Evolutionary conservation across 352 stramenopile genomes (phyloP).

Genomic region (Pythium sukuiense): DNA sequence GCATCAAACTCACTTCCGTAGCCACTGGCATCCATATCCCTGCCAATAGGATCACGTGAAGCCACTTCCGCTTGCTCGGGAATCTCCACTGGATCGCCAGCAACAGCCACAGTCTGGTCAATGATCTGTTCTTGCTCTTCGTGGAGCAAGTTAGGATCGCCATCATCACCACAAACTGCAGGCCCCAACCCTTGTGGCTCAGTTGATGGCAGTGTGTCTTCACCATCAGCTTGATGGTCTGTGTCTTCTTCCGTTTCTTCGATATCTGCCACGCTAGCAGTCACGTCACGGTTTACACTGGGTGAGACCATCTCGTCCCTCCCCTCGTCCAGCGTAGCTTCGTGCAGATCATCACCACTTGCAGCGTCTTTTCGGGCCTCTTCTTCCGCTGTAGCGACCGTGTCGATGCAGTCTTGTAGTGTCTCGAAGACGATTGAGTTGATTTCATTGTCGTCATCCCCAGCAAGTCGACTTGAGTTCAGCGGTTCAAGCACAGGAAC

Average conservation of each 20-base stretch:
- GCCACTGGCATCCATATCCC: conserved; percentile 22
- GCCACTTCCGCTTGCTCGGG: background rate
- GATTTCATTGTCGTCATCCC: background rate
- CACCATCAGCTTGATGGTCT: background rate
- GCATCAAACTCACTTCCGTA: conserved; percentile 51
- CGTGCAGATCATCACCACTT: background rate
- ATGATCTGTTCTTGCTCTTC: background rate
- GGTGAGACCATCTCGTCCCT: background rate
- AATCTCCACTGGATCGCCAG: background rate
- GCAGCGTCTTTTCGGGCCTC: background rate
- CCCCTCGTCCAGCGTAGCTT: background rate
- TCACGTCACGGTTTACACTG: too few species aligned
- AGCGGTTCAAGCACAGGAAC: conserved; percentile 9
- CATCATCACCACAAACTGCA: background rate
- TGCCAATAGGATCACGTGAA: background rate
- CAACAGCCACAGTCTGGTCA: background rate
- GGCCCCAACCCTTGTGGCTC: background rate
- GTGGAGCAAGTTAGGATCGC: background rate
- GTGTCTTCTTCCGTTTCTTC: too few species aligned
- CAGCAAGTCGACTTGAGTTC: conserved; percentile 18
- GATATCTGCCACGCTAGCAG: too few species aligned
- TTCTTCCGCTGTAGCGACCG: conserved; percentile 10
- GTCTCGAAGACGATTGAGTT: conserved; percentile 25
- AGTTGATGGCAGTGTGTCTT: background rate
- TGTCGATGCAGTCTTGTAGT: conserved; percentile 36